Evolutionary conservation across 2,329 filamentous ascomycete genomes (phyloP).

Genomic region (Septoria petroselini): DNA sequence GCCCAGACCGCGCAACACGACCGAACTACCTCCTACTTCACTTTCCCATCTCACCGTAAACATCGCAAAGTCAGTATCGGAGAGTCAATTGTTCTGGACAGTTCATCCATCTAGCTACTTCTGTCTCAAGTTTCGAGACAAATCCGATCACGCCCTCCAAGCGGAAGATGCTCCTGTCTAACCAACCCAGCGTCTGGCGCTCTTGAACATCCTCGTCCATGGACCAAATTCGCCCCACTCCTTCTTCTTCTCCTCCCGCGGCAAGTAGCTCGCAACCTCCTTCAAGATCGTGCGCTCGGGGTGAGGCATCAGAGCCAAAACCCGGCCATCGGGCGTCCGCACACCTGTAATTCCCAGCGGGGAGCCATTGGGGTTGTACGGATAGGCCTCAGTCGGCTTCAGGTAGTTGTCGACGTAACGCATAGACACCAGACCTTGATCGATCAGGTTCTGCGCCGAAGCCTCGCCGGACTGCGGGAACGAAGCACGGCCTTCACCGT

Average conservation of each 20-base stretch:
- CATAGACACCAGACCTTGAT: constrained; percentile 68
- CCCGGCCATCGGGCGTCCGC: constrained; percentile 70
- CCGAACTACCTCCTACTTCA: no score
- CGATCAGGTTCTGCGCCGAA: constrained; percentile 54
- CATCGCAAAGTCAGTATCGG: no score
- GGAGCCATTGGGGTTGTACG: constrained; percentile 85
- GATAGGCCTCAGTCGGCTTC: constrained; percentile 74
- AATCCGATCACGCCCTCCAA: no score
- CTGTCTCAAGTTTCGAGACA: no score
- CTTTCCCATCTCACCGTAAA: no score
- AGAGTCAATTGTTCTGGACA: no score
- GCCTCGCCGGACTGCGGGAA: constrained; percentile 51
- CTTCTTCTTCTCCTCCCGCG: constrained; percentile 59
- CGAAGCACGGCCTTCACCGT: constrained; percentile 81
- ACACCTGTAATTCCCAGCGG: constrained; percentile 78
- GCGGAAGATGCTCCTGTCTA: constrained; percentile 42
- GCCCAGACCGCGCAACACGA: no score
- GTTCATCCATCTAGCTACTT: no score
- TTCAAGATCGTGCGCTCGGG: constrained; percentile 84
- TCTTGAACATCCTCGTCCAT: constrained; percentile 83
- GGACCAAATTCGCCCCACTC: constrained; percentile 80
- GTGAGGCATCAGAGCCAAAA: constrained; percentile 89
- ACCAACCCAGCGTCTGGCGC: constrained; percentile 76
- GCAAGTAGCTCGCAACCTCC: constrained; percentile 73
- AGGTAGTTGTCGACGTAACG: constrained; percentile 82